These are phyloP conservation scores for Didymella arachidicola DNA, from an alignment of 2,329 filamentous ascomycete species.

Conservation along the genomic window DNA sequence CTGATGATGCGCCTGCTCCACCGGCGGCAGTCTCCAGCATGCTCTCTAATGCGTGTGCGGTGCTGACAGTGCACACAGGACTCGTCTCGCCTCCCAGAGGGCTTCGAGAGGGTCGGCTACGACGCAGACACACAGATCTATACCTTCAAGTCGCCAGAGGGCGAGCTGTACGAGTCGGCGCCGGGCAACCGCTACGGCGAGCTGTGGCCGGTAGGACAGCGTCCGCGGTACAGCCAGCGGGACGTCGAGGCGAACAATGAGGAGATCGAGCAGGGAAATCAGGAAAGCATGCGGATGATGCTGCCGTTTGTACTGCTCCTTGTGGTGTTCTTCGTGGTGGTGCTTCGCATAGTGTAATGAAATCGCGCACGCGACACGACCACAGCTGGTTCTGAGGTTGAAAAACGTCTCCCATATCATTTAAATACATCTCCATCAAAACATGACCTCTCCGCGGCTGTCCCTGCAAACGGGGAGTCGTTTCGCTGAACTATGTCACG, in stretches of 20 bases:
- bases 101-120: slow-evolving; percentile 64
- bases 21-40: neutral
- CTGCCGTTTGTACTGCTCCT: slow-evolving; percentile 66
- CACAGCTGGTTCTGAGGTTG: neutral
- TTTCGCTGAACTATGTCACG: neutral
- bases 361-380: slow-evolving; percentile 4
- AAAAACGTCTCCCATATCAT: neutral
- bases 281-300: slow-evolving; percentile 61
- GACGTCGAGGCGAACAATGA: slow-evolving; percentile 34
- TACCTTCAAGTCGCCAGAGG: slow-evolving; percentile 60
- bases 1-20: neutral
- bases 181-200: slow-evolving; percentile 61
- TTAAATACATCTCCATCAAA: neutral
- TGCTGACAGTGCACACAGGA: slow-evolving; percentile 45
- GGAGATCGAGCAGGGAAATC: slow-evolving; percentile 30
- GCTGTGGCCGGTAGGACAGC: slow-evolving; percentile 41
- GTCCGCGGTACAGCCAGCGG: slow-evolving; percentile 19
- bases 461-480: neutral
- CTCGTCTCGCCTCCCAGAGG: slow-evolving; percentile 62
- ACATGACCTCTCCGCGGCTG: neutral
- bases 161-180: slow-evolving; percentile 60
- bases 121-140: slow-evolving; percentile 64
- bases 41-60: neutral
- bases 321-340: slow-evolving; percentile 58
- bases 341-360: slow-evolving; percentile 40